Percentiles rank a stretch among this genome's conserved stretches.
These are phyloP conservation scores for Zoysia pacifica DNA, from an alignment of 176 grass and related monocot genomes.

Conservation along the genomic window DNA sequence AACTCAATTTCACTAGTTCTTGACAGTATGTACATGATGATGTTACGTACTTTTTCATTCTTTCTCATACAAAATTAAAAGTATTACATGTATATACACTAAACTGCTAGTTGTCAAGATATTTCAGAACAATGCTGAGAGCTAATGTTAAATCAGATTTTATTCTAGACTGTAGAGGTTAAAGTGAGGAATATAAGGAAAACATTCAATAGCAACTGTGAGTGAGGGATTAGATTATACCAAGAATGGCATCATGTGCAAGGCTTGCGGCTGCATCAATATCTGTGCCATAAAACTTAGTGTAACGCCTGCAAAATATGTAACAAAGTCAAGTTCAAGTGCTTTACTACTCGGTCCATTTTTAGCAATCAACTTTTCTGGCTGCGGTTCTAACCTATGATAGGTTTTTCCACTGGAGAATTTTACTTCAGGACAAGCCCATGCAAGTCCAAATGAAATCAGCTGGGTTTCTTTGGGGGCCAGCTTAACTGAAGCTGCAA, in stretches of 20 bases:
- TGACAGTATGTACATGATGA: not conserved
- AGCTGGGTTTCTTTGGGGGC: slow-evolving; percentile 54
- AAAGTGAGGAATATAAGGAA: slow-evolving; percentile 24
- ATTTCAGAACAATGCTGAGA: slow-evolving; percentile 10
- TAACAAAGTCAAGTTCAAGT: slow-evolving; percentile 18
- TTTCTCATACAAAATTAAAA: not conserved
- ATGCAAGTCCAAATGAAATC: slow-evolving; percentile 94
- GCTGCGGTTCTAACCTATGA: slow-evolving; percentile 59
- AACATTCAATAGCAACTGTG: not conserved
- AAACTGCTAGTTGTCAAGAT: not conserved
- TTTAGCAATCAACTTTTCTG: not conserved
- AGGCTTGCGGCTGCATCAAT: slow-evolving; percentile 72
- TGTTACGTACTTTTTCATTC: not conserved
- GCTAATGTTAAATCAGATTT: not conserved
- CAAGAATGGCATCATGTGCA: slow-evolving; percentile 82
- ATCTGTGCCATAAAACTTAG: slow-evolving; percentile 93
- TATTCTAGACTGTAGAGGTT: not conserved
- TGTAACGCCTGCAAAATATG: slow-evolving; percentile 68
- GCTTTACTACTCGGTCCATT: slow-evolving; percentile 23
- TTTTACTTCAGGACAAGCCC: slow-evolving; percentile 98
- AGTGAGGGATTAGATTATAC: slow-evolving; percentile 38
- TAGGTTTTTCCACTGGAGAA: slow-evolving; percentile 92
- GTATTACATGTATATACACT: not conserved
- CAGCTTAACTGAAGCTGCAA: slow-evolving; percentile 78
- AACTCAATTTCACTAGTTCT: slow-evolving; percentile 13